Base-by-base conservation (phyloP, 2,329 filamentous ascomycete species). In the Dissoconium aciculare region DNA sequence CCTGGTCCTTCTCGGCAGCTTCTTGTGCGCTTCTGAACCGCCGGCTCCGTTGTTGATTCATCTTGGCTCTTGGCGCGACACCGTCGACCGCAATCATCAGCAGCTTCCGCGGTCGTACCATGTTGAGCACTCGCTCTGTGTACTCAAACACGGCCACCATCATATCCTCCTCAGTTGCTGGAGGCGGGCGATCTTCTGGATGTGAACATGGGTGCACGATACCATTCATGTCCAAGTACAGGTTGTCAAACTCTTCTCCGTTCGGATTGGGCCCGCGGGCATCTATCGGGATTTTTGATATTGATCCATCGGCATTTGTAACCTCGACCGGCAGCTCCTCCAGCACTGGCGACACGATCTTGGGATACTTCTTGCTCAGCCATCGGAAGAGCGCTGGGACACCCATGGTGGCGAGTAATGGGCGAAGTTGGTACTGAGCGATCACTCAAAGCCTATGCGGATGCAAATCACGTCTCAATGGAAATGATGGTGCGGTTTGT, bases 141-240 rank as follows among this genome's bases (percentile, higher is more conserved):
- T 98, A 98, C 52, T 78, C 82, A 66, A 98, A 98, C 38, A 98
- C 76, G 52, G 91, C 91, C 47, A 94, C 56, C 89, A 98, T 98
- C 89, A 98, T 98, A 60, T 95, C 89, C 55, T 92, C 83, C 62
- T 98, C 89, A 38, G 89, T 87, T 50, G 78, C 79, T 8, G 89
- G 89, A 3, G 89, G 74, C 2, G 89, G 84, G 40, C 74, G 74
- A 50, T 95, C 87, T 56, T 98, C 89, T 1, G 89, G 89, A 60
- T 98, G 89, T 27, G 87, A 93, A 61, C 89, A 98, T 17, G 91
- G 91, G 63, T 98, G 89, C 21, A 98, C 89, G 44, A 98, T 98
- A 54, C 89, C 91, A 57, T 98, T 98, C 87, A 98, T 95, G 51
- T 98, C 89, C 40, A 98, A 71, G 52, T 98, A 98, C 4, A 98